Evolutionary conservation across 2,329 filamentous ascomycete species (phyloP).

Genomic region (Sclerotinia trifoliorum): DNA sequence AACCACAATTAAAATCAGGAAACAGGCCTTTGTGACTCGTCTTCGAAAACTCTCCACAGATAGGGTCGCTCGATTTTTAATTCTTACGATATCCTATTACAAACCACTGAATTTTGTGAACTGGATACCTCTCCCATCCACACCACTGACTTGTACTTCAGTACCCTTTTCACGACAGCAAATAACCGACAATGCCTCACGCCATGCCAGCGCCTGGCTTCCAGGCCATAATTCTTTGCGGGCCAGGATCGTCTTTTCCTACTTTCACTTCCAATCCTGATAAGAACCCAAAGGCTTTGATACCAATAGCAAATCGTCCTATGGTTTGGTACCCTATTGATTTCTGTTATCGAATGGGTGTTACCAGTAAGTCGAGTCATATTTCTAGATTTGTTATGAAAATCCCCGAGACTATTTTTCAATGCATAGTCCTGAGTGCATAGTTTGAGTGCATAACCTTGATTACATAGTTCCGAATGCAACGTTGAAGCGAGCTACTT

Average conservation of each 20-base stretch:
- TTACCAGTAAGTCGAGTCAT: slow-evolving; percentile 58
- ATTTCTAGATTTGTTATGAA: not conserved
- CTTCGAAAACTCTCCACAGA: not conserved
- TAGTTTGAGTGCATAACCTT: too few species aligned
- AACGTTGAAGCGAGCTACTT: not conserved
- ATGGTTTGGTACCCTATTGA: slow-evolving; percentile 91
- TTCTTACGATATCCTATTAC: not conserved
- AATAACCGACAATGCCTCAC: slow-evolving; percentile 62
- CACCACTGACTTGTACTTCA: not conserved
- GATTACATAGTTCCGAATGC: not conserved
- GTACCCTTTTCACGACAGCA: not conserved
- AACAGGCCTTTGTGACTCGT: not conserved
- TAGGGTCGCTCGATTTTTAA: not conserved
- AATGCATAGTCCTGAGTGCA: not conserved
- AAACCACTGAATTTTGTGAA: not conserved
- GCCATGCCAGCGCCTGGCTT: slow-evolving; percentile 75
- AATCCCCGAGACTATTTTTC: not conserved
- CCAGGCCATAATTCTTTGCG: slow-evolving; percentile 80
- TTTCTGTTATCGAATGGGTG: slow-evolving; percentile 78
- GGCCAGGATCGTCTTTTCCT: slow-evolving; percentile 76
- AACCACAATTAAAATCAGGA: not conserved
- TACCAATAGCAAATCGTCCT: slow-evolving; percentile 79
- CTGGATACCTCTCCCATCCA: not conserved
- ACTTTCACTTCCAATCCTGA: slow-evolving; percentile 80
- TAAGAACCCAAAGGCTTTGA: slow-evolving; percentile 77